Evolutionary conservation across 2,329 filamentous ascomycete genomes (phyloP).

Genomic region (Aspergillus flavus): DNA sequence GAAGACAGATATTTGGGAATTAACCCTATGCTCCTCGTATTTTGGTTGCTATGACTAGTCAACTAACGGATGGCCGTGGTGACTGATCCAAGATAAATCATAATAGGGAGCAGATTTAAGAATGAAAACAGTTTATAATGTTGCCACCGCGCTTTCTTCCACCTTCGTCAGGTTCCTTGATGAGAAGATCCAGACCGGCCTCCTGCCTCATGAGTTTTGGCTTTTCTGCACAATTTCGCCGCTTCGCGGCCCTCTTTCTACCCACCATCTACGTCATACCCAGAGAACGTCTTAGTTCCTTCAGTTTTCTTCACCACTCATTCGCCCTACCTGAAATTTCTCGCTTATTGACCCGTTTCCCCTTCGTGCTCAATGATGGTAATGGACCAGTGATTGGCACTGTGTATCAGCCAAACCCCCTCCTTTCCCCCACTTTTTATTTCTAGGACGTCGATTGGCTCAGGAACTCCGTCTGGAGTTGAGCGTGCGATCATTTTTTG

Average conservation of each 20-base stretch:
- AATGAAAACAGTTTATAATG: neutral
- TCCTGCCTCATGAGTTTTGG: slow-evolving; percentile 10
- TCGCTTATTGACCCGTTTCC: slow-evolving; percentile 17
- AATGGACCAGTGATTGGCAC: slow-evolving; percentile 22
- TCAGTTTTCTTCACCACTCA: slow-evolving; percentile 23
- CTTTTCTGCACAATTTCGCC: slow-evolving; percentile 19
- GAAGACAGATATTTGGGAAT: neutral
- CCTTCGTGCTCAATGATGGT: slow-evolving; percentile 16
- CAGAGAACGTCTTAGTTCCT: slow-evolving; percentile 32
- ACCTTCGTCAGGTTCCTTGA: neutral
- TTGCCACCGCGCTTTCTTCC: neutral
- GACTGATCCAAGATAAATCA: neutral
- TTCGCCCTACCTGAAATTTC: slow-evolving; percentile 18
- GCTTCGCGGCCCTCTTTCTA: slow-evolving; percentile 11
- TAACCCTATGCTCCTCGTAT: neutral
- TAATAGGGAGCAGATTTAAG: neutral
- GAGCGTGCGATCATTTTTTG: slow-evolving; percentile 5
- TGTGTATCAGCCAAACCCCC: slow-evolving; percentile 18
- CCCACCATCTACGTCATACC: slow-evolving; percentile 29
- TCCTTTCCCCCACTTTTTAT: slow-evolving; percentile 17
- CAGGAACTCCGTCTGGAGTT: slow-evolving; percentile 15
- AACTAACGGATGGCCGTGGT: too few relatives aligned
- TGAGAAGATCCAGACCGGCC: slow-evolving; percentile 20
- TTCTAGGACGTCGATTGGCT: slow-evolving; percentile 18
- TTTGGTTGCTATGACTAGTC: neutral